Conservation (phyloP, 1,284 basidiomycete species). For the Puccinia coronata region DNA sequence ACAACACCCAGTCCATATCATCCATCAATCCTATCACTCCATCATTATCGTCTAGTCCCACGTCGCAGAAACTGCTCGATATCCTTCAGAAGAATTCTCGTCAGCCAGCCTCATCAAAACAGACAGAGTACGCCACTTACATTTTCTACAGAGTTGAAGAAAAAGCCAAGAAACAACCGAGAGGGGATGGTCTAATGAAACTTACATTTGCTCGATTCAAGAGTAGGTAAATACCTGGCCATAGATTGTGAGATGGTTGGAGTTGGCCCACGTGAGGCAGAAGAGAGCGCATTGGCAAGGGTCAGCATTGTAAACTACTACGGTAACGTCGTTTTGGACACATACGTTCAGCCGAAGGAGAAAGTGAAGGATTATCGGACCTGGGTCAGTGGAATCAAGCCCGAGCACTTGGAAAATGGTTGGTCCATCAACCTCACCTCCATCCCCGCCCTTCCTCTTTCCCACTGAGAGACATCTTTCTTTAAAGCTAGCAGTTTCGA, state of each 20-base stretch:
- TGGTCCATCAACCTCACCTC: slow-evolving; percentile 52
- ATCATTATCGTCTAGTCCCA: neutral
- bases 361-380: slow-evolving; percentile 92
- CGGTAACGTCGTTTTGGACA: slow-evolving; percentile 77
- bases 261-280: slow-evolving; percentile 73
- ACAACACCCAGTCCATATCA: neutral
- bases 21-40: neutral
- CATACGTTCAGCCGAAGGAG: slow-evolving; percentile 82
- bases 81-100: neutral
- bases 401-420: slow-evolving; percentile 73
- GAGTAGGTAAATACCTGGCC: slow-evolving; percentile 75
- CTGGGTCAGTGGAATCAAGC: slow-evolving; percentile 81
- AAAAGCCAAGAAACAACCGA: neutral
- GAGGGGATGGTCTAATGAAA: neutral
- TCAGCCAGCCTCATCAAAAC: neutral
- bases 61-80: neutral
- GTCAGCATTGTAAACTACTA: slow-evolving; percentile 90
- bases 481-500: slow-evolving; percentile 72
- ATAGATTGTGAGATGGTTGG: slow-evolving; percentile 99
- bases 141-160: neutral
- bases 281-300: slow-evolving; percentile 79
- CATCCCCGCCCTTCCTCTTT: neutral
- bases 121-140: slow-evolving; percentile 10
- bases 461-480: neutral
- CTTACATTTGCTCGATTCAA: slow-evolving; percentile 55